Evolutionary conservation across 306 rosid genomes (phyloP).

Genomic region (Quillaja saponaria): DNA sequence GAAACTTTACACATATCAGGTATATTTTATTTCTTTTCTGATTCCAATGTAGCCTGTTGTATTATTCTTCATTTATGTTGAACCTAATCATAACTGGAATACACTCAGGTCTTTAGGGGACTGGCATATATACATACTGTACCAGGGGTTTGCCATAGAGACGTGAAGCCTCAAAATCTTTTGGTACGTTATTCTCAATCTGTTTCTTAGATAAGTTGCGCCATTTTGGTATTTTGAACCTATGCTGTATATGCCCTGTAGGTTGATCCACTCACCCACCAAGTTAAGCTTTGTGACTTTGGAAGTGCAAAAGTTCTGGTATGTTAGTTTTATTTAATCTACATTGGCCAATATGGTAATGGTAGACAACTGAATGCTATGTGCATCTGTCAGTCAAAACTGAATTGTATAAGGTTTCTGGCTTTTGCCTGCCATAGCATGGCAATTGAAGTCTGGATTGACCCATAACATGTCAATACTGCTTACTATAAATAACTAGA

Average conservation of each 20-base stretch:
- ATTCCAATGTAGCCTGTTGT: background rate
- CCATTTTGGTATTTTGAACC: conserved; percentile 11
- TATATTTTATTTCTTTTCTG: conserved; percentile 25
- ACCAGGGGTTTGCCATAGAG: conserved; percentile 89
- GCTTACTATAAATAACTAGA: too few species aligned
- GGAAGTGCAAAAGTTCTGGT: conserved; percentile 98
- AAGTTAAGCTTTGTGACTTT: conserved; percentile 91
- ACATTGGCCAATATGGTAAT: background rate
- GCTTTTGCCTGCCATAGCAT: conserved; percentile 17
- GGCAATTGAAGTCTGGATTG: conserved; percentile 16
- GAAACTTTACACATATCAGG: conserved; percentile 91
- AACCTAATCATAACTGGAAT: conserved; percentile 24
- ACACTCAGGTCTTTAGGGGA: conserved; percentile 80
- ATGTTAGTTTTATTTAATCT: conserved; percentile 31
- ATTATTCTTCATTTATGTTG: conserved; percentile 15
- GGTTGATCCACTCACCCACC: conserved; percentile 94
- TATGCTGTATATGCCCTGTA: conserved; percentile 31
- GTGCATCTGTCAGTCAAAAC: background rate
- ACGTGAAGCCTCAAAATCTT: conserved; percentile 92
- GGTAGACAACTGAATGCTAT: conserved; percentile 1
- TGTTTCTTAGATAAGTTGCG: conserved; percentile 7
- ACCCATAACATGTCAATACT: conserved; percentile 14
- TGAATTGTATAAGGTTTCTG: conserved; percentile 18
- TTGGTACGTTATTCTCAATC: conserved; percentile 54
- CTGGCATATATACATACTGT: conserved; percentile 91